These are phyloP conservation scores for Pyracantha coccinea DNA, from an alignment of 331 rosid species.

Conservation along the genomic window DNA sequence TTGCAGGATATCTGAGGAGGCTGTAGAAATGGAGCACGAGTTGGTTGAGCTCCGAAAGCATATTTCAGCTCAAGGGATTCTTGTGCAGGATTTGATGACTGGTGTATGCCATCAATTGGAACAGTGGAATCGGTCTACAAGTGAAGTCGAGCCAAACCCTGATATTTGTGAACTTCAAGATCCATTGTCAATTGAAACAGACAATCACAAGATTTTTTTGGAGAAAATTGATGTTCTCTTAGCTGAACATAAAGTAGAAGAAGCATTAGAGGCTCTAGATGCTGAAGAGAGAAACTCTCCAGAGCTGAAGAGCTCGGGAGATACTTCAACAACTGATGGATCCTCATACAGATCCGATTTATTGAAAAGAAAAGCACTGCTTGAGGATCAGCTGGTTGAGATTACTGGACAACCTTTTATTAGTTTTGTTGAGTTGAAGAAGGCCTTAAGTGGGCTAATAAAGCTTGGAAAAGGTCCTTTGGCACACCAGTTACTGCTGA, in stretches of 20 bases:
- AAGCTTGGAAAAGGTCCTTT: slow-evolving; percentile 83
- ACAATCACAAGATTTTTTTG: slow-evolving; percentile 42
- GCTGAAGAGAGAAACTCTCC: slow-evolving; percentile 68
- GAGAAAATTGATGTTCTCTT: slow-evolving; percentile 73
- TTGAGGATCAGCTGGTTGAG: slow-evolving; percentile 60
- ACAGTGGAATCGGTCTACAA: slow-evolving; percentile 55
- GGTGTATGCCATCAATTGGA: slow-evolving; percentile 87
- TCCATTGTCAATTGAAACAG: slow-evolving; percentile 34
- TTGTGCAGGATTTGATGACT: slow-evolving; percentile 94
- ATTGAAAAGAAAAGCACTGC: slow-evolving; percentile 53
- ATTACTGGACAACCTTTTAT: slow-evolving; percentile 62
- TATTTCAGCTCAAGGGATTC: slow-evolving; percentile 78
- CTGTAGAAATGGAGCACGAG: slow-evolving; percentile 89
- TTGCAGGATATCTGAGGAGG: slow-evolving; percentile 92
- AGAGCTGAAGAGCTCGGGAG: slow-evolving; percentile 56
- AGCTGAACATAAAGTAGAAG: slow-evolving; percentile 83
- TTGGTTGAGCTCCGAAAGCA: slow-evolving; percentile 83
- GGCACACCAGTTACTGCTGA: slow-evolving; percentile 68
- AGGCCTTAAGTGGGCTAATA: slow-evolving; percentile 56
- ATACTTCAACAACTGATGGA: slow-evolving; percentile 35
- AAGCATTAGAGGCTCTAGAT: slow-evolving; percentile 83
- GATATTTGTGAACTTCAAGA: slow-evolving; percentile 47
- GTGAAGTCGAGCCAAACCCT: slow-evolving; percentile 34
- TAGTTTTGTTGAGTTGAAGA: slow-evolving; percentile 53
- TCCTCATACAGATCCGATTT: slow-evolving; percentile 53